Conservation (phyloP, 2,329 filamentous ascomycete species). For the Pestalotiopsis sp. region DNA sequence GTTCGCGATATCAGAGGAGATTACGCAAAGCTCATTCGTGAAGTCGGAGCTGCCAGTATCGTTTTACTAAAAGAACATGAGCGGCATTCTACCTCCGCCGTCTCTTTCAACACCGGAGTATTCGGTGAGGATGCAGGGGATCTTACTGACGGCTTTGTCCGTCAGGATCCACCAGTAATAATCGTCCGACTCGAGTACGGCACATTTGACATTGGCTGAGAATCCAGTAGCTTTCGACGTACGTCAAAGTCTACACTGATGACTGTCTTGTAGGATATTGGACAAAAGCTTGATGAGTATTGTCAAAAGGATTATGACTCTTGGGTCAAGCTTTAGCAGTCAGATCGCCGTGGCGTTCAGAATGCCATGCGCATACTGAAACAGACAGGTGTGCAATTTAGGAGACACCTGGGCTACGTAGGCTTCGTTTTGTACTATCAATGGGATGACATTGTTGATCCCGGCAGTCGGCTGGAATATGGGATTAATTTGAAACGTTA, state of each 20-base stretch:
- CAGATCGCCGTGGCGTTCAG: no score
- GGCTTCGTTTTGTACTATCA: no score
- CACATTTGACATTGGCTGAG: constrained; percentile 58
- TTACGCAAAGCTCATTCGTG: constrained; percentile 73
- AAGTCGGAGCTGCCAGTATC: constrained; percentile 76
- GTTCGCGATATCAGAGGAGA: constrained; percentile 69
- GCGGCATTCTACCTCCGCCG: constrained; percentile 51
- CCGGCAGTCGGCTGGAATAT: not conserved
- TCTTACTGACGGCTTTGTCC: constrained; percentile 55
- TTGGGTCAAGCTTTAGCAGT: no score
- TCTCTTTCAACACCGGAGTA: constrained; percentile 41
- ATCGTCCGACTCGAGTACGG: constrained; percentile 41
- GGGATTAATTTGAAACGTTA: not conserved
- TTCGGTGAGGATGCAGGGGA: constrained; percentile 51
- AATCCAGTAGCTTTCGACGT: constrained; percentile 53
- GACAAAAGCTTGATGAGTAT: no score
- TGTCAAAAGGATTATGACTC: no score
- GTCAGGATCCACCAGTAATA: not conserved
- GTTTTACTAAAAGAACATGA: constrained; percentile 70
- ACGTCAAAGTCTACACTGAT: constrained; percentile 32
- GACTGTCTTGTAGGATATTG: no score
- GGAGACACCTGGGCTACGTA: no score
- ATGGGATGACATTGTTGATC: no score
- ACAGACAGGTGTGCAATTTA: no score
- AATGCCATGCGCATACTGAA: no score